A percentile compares a stretch with the other conserved stretches of the same genome.
Evolutionary conservation across 1,139 yeast genomes (phyloP).

Genomic region (Suhomyces panamericanus): DNA sequence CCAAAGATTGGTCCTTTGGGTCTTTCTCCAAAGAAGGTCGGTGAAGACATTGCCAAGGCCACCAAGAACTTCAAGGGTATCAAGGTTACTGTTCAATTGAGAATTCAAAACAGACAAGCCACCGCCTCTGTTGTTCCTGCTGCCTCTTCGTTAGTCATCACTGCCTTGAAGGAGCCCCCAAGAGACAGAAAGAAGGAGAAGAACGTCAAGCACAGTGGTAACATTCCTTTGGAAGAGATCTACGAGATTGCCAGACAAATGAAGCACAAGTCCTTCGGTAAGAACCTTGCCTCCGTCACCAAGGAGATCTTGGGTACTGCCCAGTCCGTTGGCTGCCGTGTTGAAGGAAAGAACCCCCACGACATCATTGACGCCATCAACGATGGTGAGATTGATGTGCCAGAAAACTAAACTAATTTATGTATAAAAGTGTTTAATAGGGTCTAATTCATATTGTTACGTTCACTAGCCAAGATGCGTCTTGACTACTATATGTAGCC

Average conservation of each 20-base stretch:
- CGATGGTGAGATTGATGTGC: slow-evolving; percentile 97
- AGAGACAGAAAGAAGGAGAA: slow-evolving; percentile 99
- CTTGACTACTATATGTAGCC: background rate
- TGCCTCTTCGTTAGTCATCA: slow-evolving; percentile 97
- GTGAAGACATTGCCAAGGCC: slow-evolving; percentile 99
- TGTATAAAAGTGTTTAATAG: slow-evolving; percentile 40
- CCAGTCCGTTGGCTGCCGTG: slow-evolving; percentile 99
- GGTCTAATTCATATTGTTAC: slow-evolving; percentile 31
- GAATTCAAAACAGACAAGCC: slow-evolving; percentile 99
- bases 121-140: slow-evolving; percentile 98
- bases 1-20: slow-evolving; percentile 99
- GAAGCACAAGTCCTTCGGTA: slow-evolving; percentile 98
- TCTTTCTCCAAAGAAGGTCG: slow-evolving; percentile 99
- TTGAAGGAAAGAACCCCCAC: slow-evolving; percentile 99
- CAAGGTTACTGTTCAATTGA: slow-evolving; percentile 97
- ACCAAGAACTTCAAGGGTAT: slow-evolving; percentile 99
- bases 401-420: slow-evolving; percentile 66
- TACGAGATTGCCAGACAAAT: slow-evolving; percentile 96
- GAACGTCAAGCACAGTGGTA: slow-evolving; percentile 99
- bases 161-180: slow-evolving; percentile 99
- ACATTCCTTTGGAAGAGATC: slow-evolving; percentile 96
- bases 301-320: slow-evolving; percentile 99
- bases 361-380: slow-evolving; percentile 97
- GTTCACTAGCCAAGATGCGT: slow-evolving; percentile 8
- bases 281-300: slow-evolving; percentile 93